Percentiles rank a stretch among this genome's conserved stretches.
Conservation (phyloP, 2,329 filamentous ascomycete species). For the Fusarium lyarnte region DNA sequence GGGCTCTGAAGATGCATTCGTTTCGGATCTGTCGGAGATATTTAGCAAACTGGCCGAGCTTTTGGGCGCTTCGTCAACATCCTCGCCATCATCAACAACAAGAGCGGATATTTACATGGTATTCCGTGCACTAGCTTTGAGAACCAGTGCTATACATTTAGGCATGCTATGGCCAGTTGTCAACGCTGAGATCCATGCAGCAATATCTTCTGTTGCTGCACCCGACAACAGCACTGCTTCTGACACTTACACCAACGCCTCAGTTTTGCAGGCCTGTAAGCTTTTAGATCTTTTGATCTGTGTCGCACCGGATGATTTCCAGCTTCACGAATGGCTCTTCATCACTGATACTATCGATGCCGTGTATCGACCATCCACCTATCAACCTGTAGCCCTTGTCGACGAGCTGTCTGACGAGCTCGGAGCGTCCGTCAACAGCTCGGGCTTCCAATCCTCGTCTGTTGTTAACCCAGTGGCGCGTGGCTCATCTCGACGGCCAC, state of each 20-base stretch:
- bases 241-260: conserved; percentile 79
- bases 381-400: conserved; percentile 77
- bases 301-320: conserved; percentile 92
- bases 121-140: conserved; percentile 81
- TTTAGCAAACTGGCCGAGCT: conserved; percentile 89
- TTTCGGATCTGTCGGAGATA: conserved; percentile 76
- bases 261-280: conserved; percentile 91
- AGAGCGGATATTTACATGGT: conserved; percentile 91
- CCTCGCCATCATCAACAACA: conserved; percentile 90
- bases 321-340: conserved; percentile 98
- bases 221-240: conserved; percentile 69
- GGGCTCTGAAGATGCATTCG: conserved; percentile 80
- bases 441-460: conserved; percentile 49
- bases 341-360: conserved; percentile 97
- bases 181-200: conserved; percentile 84
- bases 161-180: conserved; percentile 90
- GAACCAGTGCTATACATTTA: conserved; percentile 80
- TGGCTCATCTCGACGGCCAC: conserved; percentile 55
- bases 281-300: conserved; percentile 89
- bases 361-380: conserved; percentile 79
- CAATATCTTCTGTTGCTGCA: conserved; percentile 77
- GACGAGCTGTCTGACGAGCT: conserved; percentile 87
- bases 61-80: conserved; percentile 82
- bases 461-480: conserved; percentile 50
- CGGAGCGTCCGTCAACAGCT: conserved; percentile 55